phyloP scores from a whole-genome alignment of 192 early-diverging fungal species.

The Linnemannia hyalina region DNA sequence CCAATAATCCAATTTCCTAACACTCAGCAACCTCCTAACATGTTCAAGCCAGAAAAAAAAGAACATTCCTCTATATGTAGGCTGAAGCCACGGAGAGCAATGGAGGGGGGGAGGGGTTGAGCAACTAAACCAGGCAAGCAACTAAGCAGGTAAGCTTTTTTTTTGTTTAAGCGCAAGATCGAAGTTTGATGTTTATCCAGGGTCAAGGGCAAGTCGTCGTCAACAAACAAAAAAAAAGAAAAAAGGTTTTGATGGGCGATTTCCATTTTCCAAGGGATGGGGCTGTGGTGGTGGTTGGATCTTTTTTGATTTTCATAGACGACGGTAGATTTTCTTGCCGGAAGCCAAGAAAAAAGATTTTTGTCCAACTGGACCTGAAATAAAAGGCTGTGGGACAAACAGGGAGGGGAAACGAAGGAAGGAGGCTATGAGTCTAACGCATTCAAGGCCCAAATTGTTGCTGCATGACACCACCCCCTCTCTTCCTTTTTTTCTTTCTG shows the following conservation, averaged over 20 bases:
- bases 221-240: not conserved
- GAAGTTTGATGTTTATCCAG: not conserved
- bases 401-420: not conserved
- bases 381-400: not conserved
- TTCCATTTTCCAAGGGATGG: not conserved
- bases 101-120: no score
- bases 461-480: not conserved
- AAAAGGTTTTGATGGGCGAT: not conserved
- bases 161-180: no score
- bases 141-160: no score
- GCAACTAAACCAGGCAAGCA: no score
- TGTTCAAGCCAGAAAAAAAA: no score
- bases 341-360: constrained; percentile 12
- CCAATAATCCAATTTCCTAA: no score
- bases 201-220: not conserved
- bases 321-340: not conserved
- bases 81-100: no score
- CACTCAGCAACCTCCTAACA: no score
- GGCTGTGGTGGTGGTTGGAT: not conserved
- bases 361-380: not conserved
- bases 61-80: no score
- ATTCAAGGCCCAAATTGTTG: not conserved
- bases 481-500: not conserved
- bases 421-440: not conserved
- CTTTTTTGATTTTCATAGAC: not conserved